Percentiles rank a stretch among this genome's conserved stretches.
Evolutionary conservation across 2,329 filamentous ascomycete species (phyloP).

Genomic region (Colletotrichum lentis): DNA sequence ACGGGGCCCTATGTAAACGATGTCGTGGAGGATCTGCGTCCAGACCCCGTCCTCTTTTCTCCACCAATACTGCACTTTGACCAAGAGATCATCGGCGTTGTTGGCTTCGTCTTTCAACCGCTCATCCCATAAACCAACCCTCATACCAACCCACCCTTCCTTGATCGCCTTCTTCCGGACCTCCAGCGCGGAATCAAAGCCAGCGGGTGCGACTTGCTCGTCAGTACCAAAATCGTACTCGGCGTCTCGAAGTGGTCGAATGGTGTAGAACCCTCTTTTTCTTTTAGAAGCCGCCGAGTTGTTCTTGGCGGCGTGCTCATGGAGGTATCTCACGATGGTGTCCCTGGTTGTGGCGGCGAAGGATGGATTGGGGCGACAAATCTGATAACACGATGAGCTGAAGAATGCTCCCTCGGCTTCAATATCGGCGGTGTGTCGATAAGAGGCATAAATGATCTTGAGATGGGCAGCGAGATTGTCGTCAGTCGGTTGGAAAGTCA

Average conservation of each 20-base stretch:
- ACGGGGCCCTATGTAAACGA: conserved; percentile 42
- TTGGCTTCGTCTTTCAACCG: neutral
- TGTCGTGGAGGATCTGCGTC: conserved; percentile 44
- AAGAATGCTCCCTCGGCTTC: conserved; percentile 25
- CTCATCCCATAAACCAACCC: conserved; percentile 45
- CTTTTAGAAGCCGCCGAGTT: neutral
- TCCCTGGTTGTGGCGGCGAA: conserved; percentile 40
- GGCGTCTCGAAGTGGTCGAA: conserved; percentile 30
- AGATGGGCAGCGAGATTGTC: conserved; percentile 7
- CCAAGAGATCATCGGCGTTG: conserved; percentile 34
- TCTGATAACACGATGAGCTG: conserved; percentile 32
- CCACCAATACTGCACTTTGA: conserved; percentile 47
- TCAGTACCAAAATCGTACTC: conserved; percentile 40
- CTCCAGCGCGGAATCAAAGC: conserved; percentile 28
- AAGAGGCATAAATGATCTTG: conserved; percentile 7
- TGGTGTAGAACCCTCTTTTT: conserved; percentile 36
- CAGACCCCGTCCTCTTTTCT: conserved; percentile 38
- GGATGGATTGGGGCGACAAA: conserved; percentile 41
- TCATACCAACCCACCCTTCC: conserved; percentile 44
- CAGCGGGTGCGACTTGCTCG: conserved; percentile 34
- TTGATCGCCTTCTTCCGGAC: conserved; percentile 33
- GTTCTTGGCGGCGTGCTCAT: conserved; percentile 34
- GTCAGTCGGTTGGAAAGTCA: neutral
- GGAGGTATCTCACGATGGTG: conserved; percentile 42
- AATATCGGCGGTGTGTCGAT: conserved; percentile 21